Conservation (phyloP, 495 filamentous ascomycete genomes). For the Penicillium diatomitis region DNA sequence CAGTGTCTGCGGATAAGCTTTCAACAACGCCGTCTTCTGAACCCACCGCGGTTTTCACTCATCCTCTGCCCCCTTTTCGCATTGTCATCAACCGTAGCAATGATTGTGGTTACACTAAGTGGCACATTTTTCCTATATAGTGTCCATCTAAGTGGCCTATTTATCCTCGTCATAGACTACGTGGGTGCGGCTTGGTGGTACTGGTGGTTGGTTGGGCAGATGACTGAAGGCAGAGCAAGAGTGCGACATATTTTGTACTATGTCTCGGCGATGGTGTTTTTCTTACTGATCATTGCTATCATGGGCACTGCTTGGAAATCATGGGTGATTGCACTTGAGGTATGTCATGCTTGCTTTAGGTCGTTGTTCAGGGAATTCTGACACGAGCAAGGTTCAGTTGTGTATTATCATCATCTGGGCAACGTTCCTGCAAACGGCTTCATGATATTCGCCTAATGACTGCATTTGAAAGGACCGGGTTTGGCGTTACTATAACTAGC, state of each 20-base stretch:
- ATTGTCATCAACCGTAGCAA: too few species aligned
- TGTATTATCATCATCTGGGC: background rate
- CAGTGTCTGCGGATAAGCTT: too few species aligned
- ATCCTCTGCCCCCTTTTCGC: too few species aligned
- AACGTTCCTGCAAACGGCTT: background rate
- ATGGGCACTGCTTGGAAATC: background rate
- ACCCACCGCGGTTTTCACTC: too few species aligned
- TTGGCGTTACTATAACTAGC: background rate
- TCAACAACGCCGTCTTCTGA: too few species aligned
- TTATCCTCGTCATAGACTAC: too few species aligned
- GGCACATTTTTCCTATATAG: too few species aligned
- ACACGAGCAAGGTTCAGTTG: background rate
- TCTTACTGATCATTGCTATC: background rate
- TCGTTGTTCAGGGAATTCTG: background rate
- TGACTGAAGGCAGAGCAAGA: background rate
- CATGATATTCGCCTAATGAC: background rate
- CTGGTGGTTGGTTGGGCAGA: background rate
- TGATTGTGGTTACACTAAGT: too few species aligned
- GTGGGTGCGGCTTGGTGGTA: background rate
- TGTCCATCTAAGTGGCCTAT: too few species aligned
- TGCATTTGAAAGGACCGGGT: background rate
- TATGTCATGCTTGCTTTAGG: background rate
- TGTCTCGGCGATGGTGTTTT: background rate
- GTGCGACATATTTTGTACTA: background rate
- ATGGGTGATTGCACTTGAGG: background rate